phyloP scores from a whole-genome alignment of 192 early-diverging fungal genomes.

The Funneliformis mosseae region DNA sequence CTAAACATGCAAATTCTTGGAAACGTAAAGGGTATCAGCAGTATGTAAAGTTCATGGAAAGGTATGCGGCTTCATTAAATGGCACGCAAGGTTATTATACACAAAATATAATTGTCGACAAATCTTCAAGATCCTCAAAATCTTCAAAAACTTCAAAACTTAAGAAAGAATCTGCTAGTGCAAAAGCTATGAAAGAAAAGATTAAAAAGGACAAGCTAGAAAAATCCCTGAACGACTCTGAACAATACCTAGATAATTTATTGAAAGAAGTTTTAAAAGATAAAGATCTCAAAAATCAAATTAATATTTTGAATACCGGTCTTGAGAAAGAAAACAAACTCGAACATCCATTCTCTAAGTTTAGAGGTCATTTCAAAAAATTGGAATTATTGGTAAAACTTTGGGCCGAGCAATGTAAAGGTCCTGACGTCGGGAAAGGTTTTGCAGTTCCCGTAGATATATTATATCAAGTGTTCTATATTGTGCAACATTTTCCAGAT shows the following conservation, averaged over 20 bases:
- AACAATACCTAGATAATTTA: not conserved
- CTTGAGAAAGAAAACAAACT: not conserved
- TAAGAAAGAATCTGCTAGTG: not conserved
- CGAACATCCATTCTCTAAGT: not conserved
- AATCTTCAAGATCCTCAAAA: not conserved
- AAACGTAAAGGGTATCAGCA: constrained; percentile 15
- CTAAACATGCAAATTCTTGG: not conserved
- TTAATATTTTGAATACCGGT: not conserved
- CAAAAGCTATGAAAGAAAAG: not conserved
- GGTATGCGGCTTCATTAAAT: constrained; percentile 29
- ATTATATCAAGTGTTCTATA: constrained; percentile 23
- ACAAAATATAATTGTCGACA: not conserved
- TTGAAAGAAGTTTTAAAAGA: not conserved
- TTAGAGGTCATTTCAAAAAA: not conserved
- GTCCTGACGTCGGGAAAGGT: not conserved
- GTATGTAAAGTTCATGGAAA: not conserved
- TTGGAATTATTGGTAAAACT: constrained; percentile 23
- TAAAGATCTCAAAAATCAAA: not conserved
- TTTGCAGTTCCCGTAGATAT: constrained; percentile 15
- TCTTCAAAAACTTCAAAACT: not conserved
- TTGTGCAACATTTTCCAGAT: constrained; percentile 18
- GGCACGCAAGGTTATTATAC: constrained; percentile 6
- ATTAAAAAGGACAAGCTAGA: not conserved
- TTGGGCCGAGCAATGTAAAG: constrained; percentile 12
- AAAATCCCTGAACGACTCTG: not conserved